These are phyloP conservation scores for Gamsiella multidivaricata DNA, from an alignment of 192 early-diverging fungal species.

Conservation along the genomic window DNA sequence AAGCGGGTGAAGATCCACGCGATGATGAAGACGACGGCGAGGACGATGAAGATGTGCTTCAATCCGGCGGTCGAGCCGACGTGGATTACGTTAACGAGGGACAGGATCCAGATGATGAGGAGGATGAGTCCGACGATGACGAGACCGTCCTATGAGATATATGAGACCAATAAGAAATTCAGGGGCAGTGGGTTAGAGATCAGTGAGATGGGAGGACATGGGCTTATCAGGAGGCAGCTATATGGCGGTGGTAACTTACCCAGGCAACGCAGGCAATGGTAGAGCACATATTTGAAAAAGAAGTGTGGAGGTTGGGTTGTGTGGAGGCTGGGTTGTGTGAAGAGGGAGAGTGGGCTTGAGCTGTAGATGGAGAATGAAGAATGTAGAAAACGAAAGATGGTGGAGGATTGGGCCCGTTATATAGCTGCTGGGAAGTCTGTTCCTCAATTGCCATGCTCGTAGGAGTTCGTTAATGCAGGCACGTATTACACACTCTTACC, in stretches of 20 bases:
- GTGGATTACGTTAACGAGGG: slow-evolving; percentile 18
- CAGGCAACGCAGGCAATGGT: slow-evolving; percentile 29
- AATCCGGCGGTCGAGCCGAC: slow-evolving; percentile 27
- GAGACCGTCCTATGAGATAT: slow-evolving; percentile 20
- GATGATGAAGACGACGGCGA: slow-evolving; percentile 31
- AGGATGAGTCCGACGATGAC: slow-evolving; percentile 34
- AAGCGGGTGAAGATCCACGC: slow-evolving; percentile 38
- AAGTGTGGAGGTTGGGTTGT: too few relatives aligned
- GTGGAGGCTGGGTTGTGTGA: too few relatives aligned
- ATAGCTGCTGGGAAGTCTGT: too few relatives aligned
- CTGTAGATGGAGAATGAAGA: too few relatives aligned
- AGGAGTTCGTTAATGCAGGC: too few relatives aligned
- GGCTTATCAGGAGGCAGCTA: too few relatives aligned
- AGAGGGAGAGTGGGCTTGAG: too few relatives aligned
- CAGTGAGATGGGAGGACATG: too few relatives aligned
- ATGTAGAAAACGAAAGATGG: background rate
- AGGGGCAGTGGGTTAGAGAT: background rate
- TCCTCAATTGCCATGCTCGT: too few relatives aligned
- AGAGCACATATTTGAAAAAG: slow-evolving; percentile 5
- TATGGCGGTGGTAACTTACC: too few relatives aligned
- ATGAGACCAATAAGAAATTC: background rate
- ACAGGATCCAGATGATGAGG: slow-evolving; percentile 33
- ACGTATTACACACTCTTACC: too few relatives aligned
- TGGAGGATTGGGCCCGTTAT: background rate
- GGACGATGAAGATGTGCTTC: slow-evolving; percentile 40